Base-by-base conservation (phyloP, 345 rosid species). In the Camelina neglecta region DNA sequence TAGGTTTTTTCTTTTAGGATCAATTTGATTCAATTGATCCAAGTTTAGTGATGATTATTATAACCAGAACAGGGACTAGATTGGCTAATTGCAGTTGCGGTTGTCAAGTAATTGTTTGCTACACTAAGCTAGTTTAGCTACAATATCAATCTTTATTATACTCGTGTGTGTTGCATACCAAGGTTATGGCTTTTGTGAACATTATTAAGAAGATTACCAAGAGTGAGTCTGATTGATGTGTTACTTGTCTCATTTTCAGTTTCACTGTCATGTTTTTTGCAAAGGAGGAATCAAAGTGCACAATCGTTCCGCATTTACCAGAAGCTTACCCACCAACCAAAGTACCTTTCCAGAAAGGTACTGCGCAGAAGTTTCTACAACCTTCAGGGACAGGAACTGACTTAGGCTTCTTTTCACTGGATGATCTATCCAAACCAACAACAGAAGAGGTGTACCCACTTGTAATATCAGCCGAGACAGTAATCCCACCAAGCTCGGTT, bases 381-480 rank as follows among this genome's bases (percentile, higher is more conserved):
- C 84, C 92, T 75, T 81, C 92, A 8, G 93, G 98, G 77, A 85
- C 96, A 35, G 98, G 98, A 74, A 85, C 86, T 9, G 97, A 91
- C 78, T 61, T 93, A 6, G 97, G 93, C 47, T 91, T 93, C 83
- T 93, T 86, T 85, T 87, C 85, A 51, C 75, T 89, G 67, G 91
- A 86, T 73, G 92, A 87, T 73, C 96, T 93, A 26, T 82, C 94
- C 10, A 90, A 89, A 73, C 86, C 96, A 36, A 86, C 91, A 29
- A 77, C 86, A 0, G 93, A 86, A 80, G 97, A 87, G 63, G 84
- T 89, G 65, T 91, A 88, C 68, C 97, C 98, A 41, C 96, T 93
- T 65, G 92, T 91, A 54, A 89, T 93, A 79, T 86, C 86, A 75
- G 92, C 93, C 11, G 97, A 87, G 83, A 83, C 90, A 16, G 75